A percentile compares a stretch with the other conserved stretches of the same genome.
phyloP scores from a whole-genome alignment of 2,329 filamentous ascomycete genomes.

The Bipolaris zeicola region DNA sequence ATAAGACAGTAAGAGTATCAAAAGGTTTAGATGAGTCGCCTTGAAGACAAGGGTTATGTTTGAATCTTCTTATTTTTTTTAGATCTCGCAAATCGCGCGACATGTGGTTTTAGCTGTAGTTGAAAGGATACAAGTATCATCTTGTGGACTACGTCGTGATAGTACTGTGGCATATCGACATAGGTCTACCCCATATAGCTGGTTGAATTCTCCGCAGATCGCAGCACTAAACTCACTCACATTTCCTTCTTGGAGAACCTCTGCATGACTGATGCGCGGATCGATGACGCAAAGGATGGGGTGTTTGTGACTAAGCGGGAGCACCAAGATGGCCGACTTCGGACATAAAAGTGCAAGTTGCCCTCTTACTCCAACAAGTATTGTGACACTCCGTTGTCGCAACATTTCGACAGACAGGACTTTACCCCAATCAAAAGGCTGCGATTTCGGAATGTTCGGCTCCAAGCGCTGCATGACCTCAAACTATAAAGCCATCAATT shows the following conservation, averaged over 20 bases:
- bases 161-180: too few species aligned
- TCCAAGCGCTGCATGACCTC: background rate
- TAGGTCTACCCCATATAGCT: too few species aligned
- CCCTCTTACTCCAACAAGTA: background rate
- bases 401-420: background rate
- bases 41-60: too few species aligned
- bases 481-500: background rate
- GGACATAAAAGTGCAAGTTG: conserved; percentile 1
- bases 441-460: conserved; percentile 2
- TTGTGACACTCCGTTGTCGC: background rate
- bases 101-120: too few species aligned
- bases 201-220: too few species aligned
- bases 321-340: conserved; percentile 16
- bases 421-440: background rate
- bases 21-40: too few species aligned
- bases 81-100: too few species aligned
- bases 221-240: background rate
- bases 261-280: background rate
- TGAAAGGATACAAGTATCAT: background rate
- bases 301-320: conserved; percentile 6
- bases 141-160: too few species aligned
- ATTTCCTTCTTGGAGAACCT: background rate
- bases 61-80: too few species aligned
- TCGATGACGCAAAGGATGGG: background rate
- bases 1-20: too few species aligned